These are phyloP conservation scores for Aspergillus jensenii DNA, from an alignment of 2,329 filamentous ascomycete genomes.

Conservation along the genomic window DNA sequence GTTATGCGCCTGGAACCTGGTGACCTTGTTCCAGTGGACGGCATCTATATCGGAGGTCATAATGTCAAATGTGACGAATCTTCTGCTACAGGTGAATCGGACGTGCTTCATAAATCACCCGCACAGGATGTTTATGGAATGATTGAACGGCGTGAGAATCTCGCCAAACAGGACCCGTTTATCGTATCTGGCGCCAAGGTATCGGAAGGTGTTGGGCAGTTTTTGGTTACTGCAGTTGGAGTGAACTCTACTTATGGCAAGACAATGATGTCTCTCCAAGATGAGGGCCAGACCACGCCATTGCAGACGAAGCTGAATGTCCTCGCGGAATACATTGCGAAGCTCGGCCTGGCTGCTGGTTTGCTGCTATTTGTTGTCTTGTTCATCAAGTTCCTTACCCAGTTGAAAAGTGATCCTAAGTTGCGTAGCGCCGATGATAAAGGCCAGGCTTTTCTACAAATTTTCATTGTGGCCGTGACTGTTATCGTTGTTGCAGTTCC, in stretches of 20 bases:
- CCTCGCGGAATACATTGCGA: constrained; percentile 77
- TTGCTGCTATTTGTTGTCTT: constrained; percentile 74
- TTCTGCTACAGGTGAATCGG: constrained; percentile 73
- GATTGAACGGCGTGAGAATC: constrained; percentile 59
- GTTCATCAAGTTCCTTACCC: constrained; percentile 73
- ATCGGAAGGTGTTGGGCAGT: constrained; percentile 71
- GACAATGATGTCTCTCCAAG: constrained; percentile 74
- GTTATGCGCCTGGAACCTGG: constrained; percentile 72
- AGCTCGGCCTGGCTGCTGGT: constrained; percentile 69
- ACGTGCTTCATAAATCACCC: constrained; percentile 66
- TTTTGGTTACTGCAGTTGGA: constrained; percentile 72
- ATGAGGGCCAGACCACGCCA: constrained; percentile 75
- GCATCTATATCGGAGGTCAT: constrained; percentile 67
- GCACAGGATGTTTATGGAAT: constrained; percentile 65
- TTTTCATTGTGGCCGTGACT: constrained; percentile 60
- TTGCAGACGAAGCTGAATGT: constrained; percentile 75
- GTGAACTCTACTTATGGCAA: constrained; percentile 74
- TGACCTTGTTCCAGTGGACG: constrained; percentile 70
- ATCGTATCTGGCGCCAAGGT: constrained; percentile 79
- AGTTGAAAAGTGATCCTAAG: constrained; percentile 46
- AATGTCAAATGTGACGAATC: constrained; percentile 72
- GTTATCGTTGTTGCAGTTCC: constrained; percentile 62
- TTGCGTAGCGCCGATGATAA: constrained; percentile 52
- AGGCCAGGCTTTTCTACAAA: constrained; percentile 58
- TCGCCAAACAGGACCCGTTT: constrained; percentile 73